Evolutionary conservation across 1,284 basidiomycete species (phyloP).

Genomic region (Ustilago cynodontis): DNA sequence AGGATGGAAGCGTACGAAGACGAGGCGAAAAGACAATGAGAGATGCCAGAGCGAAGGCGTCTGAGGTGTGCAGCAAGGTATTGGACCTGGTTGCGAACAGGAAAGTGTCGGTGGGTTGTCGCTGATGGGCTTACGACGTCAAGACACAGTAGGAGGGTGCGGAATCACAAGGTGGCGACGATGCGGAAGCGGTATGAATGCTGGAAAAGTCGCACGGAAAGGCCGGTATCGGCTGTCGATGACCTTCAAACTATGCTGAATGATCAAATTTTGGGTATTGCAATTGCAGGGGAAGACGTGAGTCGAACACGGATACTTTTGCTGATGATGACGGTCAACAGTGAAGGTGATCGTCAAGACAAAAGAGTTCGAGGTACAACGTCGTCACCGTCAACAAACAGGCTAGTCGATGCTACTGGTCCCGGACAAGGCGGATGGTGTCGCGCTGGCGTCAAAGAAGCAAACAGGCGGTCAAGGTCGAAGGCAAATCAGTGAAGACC

Average conservation of each 20-base stretch:
- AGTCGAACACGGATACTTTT: conserved; percentile 13
- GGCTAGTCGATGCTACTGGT: conserved; percentile 44
- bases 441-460: conserved; percentile 23
- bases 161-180: conserved; percentile 17
- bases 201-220: conserved; percentile 16
- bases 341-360: conserved; percentile 41
- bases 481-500: conserved; percentile 47
- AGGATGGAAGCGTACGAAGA: conserved; percentile 3
- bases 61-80: conserved; percentile 17
- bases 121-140: conserved; percentile 8
- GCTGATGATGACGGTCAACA: conserved; percentile 36
- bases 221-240: conserved; percentile 21
- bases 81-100: conserved; percentile 21
- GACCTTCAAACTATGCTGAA: conserved; percentile 18
- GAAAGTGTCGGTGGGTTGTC: conserved; percentile 2
- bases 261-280: conserved; percentile 24
- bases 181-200: conserved; percentile 12
- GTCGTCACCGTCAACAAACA: conserved; percentile 46
- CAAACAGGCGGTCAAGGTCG: conserved; percentile 21
- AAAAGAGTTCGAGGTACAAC: conserved; percentile 34
- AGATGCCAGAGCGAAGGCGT: conserved; percentile 13
- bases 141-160: background rate
- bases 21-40: background rate
- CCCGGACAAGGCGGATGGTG: background rate
- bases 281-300: conserved; percentile 15